A percentile compares a stretch with the other conserved stretches of the same genome.
Conservation (phyloP, 306 rosid species). For the Cyamopsis tetragonoloba region DNA sequence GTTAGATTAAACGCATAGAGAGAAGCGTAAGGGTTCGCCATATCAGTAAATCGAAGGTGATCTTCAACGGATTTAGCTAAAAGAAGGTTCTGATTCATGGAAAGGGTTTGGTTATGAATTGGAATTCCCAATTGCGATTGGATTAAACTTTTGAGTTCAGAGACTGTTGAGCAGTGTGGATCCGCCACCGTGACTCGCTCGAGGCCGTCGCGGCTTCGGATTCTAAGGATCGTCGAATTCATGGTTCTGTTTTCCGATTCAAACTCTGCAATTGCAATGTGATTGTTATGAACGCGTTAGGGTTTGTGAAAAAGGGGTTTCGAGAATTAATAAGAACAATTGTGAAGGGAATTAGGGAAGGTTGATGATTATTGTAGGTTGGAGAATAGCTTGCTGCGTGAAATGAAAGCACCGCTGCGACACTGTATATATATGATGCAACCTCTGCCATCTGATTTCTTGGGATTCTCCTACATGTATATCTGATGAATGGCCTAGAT, state of each 20-base stretch:
- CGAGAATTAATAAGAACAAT: too few relatives aligned
- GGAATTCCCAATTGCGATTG: constrained; percentile 72
- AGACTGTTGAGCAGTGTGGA: constrained; percentile 47
- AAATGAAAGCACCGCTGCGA: too few relatives aligned
- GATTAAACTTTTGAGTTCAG: constrained; percentile 53
- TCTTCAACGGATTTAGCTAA: constrained; percentile 57
- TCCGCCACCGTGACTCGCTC: constrained; percentile 69
- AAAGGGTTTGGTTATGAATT: constrained; percentile 66
- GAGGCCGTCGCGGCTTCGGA: constrained; percentile 92
- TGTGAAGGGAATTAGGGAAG: too few relatives aligned
- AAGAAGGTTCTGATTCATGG: constrained; percentile 75
- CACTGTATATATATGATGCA: background rate
- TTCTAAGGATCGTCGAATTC: constrained; percentile 89
- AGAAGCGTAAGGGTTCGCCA: constrained; percentile 48
- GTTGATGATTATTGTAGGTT: background rate
- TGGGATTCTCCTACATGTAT: too few relatives aligned
- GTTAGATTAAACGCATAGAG: constrained; percentile 61
- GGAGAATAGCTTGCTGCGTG: background rate
- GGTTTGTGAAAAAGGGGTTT: too few relatives aligned
- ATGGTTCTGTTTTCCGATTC: too few relatives aligned
- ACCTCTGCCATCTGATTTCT: background rate
- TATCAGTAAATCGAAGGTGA: constrained; percentile 65
- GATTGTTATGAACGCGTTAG: too few relatives aligned
- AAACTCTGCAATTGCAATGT: background rate
- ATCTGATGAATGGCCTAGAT: too few relatives aligned